These are phyloP conservation scores for Peronosclerospora sorghi DNA, from an alignment of 352 stramenopile genomes.

Conservation along the genomic window DNA sequence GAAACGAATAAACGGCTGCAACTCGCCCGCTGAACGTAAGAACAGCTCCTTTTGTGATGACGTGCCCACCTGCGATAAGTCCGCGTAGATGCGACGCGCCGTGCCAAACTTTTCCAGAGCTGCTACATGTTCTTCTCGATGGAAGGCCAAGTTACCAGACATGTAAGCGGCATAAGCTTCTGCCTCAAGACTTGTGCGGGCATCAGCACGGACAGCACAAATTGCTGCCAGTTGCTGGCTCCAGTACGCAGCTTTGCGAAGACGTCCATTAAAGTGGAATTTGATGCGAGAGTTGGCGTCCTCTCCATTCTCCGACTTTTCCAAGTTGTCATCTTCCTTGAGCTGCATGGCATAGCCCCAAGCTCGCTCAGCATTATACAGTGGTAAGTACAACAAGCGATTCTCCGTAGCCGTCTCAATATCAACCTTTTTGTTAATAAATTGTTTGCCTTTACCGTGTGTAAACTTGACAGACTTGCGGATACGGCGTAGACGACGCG, in stretches of 20 bases:
- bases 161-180: slow-evolving; percentile 86
- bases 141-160: slow-evolving; percentile 78
- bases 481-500: slow-evolving; percentile 73
- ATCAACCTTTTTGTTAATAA: slow-evolving; percentile 78
- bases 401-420: slow-evolving; percentile 58
- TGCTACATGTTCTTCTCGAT: slow-evolving; percentile 76
- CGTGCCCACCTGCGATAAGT: slow-evolving; percentile 72
- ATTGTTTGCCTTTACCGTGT: slow-evolving; percentile 80
- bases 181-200: slow-evolving; percentile 80
- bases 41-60: slow-evolving; percentile 76
- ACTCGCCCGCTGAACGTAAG: slow-evolving; percentile 48
- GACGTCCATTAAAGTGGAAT: slow-evolving; percentile 79
- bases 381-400: slow-evolving; percentile 70
- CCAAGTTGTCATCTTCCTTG: slow-evolving; percentile 81
- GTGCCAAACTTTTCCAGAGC: slow-evolving; percentile 76
- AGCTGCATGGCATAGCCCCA: slow-evolving; percentile 89
- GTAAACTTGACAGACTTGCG: slow-evolving; percentile 84
- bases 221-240: slow-evolving; percentile 70
- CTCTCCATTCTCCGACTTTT: slow-evolving; percentile 77
- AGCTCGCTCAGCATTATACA: slow-evolving; percentile 86
- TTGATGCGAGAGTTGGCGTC: slow-evolving; percentile 84
- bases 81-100: slow-evolving; percentile 74
- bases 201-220: slow-evolving; percentile 67
- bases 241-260: slow-evolving; percentile 84
- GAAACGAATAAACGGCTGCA: slow-evolving; percentile 80